Base-by-base conservation (phyloP, 2,329 filamentous ascomycete species). In the Teratosphaeria destructans region DNA sequence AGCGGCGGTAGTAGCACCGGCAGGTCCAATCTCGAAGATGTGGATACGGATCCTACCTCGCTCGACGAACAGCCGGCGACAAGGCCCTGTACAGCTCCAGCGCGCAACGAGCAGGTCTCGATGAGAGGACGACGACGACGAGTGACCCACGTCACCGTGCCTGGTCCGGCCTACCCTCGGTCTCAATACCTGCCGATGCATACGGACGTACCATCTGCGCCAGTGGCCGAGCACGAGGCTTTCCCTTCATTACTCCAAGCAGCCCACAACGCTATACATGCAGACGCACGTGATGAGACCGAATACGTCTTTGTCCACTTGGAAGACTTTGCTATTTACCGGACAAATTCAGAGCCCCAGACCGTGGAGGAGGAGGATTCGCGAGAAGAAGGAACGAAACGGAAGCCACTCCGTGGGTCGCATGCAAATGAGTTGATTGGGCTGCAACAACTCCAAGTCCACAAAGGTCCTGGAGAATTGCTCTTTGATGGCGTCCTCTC, bases 401-500 rank as follows among this genome's bases (percentile, higher is more conserved):
- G 43, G 43, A 49, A 19, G 14, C 14, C 14, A n/a, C 16, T 49
- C n/a, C 14, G 43, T 8, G 43, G 43, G 23, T 49, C 43, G 6
- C 76, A 78, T 57, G 71, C 73, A 0, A 68, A 73, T 55, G 83
- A 87, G 62, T 77, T 89, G 67, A 74, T 78, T 5, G 74, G 82
- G 0, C 71, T 88, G 0, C 78, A 87, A 26, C 72, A 81, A 8
- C 73, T 87, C 0, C 72, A 77, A 3, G 76, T 74, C 1, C 72
- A 70, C 16, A 70, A 65, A 23, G 43, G 43, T 49, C 43, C 43
- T 7, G 43, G 19, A 10, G n/a, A 19, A 11, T n/a, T 84, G 57
- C 82, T 76, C 54, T 83, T 89, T 43, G 83, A 89, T 63, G 87
- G 87, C 0, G 68, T 81, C 0, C 69, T 91, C 0, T 79, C 76